Base-by-base conservation (phyloP, 208 protist genomes). In the Zelonia costaricensis region DNA sequence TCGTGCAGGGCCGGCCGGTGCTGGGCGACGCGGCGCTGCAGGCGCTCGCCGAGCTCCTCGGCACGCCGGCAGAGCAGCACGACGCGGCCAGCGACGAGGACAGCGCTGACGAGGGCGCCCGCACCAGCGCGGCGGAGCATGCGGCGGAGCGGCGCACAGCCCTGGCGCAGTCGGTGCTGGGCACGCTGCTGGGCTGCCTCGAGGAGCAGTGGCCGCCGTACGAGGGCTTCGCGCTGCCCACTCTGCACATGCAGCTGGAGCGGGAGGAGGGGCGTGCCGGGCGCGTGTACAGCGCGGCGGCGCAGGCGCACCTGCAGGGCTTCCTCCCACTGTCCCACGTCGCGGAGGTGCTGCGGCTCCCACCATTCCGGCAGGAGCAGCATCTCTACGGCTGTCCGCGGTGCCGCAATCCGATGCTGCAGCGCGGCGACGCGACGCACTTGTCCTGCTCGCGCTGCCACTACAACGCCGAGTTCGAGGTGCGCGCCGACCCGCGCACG, bases 391-490 rank as follows among this genome's bases (percentile, higher is more conserved):
- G 61, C 15, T 95, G 89, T 62, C 68, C 72, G 40, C 77, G 86
- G 39, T 95, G 89, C 59, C 46, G 44, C 23, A 69, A 65, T 30
- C 67, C 73, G 20, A 27, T 80, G 10, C 59, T 92, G 47, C 61
- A 69, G 27, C 76, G 81, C 12, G 20, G 47, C 18, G 53, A 47
- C 9, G 52, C 74, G 20, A 77, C 60, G 6, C 46, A 73, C 35
- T 59, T 92, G 23, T 49, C 56, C 39, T 95, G 89, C 53, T 47
- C 69, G 12, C 63, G 63, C 38, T 95, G 89, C 68, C 81, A 86
- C 63, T 93, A 87, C 68, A 91, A 86, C 57, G 78, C 74, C 8
- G 82, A 92, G 53, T 89, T 86, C 33, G 81, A 86, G 44, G 15
- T 90, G 0, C 59, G 71, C 27, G 78, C 62, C 16, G 60, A 73